Base-by-base conservation (phyloP, 2,329 filamentous ascomycete genomes). In the Colletotrichum plurivorum region DNA sequence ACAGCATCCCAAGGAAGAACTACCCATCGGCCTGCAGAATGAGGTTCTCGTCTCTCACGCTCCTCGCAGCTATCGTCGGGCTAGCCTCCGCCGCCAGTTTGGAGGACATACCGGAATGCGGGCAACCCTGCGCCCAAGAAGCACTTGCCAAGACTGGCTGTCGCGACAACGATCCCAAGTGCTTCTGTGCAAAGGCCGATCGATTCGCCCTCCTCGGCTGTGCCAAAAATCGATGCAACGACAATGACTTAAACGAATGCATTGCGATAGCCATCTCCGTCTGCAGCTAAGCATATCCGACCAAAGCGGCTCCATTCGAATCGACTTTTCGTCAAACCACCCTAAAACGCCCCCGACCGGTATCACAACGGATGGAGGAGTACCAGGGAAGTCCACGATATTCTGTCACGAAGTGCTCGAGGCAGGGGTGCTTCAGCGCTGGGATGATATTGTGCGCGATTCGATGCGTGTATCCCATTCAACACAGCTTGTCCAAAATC, bases 161-260 rank as follows among this genome's bases (percentile, higher is more conserved):
- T 45, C 22, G 41, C 5, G 6, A 54, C 16, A 43, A 22, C 20
- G 27, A 60, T 22, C 27, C 56, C n/a, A 67, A 61, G 27, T 69
- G 67, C 22, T 51, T 66, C 45, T 69, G 67, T 36, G 43, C 31
- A 10, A 67, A 69, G 25, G 62, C 51, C 18, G 43, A 69, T 10
- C 55, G 39, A 15, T 22, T 20, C 15, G 51, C 36, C 10, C 51
- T 69, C 2, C 6, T 69, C 10, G 25, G 45, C 36, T 69, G 67
- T 27, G 27, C 66, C 39, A 45, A 16, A 8, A 22, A 15, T 5
- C 20, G 16, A 4, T 69, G 67, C 55, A 56, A 27, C 36, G 20
- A 45, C 12, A 18, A 60, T 5, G 67, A 69, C 45, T n/a, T 52
- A 18, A 4, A 53, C 9, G 60, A 66, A 45, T 43, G 41, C 12